A percentile compares a stretch with the other conserved stretches of the same genome.
These are phyloP conservation scores for Tolypocladium tundrense DNA, from an alignment of 2,329 filamentous ascomycete genomes.

Conservation along the genomic window DNA sequence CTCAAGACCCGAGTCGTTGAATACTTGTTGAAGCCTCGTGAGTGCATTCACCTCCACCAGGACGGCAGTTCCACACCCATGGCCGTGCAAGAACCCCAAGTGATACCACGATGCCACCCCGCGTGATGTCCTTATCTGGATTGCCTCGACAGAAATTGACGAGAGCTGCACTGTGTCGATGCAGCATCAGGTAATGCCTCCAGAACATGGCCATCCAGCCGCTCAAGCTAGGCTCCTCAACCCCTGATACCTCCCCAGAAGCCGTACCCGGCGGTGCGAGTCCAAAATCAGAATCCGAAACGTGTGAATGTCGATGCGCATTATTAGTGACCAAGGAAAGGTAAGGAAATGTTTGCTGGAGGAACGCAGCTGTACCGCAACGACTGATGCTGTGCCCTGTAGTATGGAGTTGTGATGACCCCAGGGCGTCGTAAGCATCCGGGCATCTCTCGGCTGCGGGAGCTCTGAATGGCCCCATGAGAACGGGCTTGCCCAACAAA, in stretches of 20 bases:
- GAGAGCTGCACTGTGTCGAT: not conserved
- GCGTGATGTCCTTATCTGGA: not conserved
- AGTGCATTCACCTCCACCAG: not conserved
- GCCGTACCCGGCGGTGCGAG: constrained; percentile 14
- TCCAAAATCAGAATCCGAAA: constrained; percentile 12
- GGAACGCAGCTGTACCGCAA: constrained; percentile 27
- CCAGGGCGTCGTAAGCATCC: constrained; percentile 2
- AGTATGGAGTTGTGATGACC: not conserved
- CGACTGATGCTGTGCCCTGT: constrained; percentile 15
- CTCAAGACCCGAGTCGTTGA: not conserved
- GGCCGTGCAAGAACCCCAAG: not conserved
- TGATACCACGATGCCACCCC: not conserved
- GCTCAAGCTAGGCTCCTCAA: constrained; percentile 1
- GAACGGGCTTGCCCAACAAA: not conserved
- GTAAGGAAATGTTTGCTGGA: constrained; percentile 16
- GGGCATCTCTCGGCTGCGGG: constrained; percentile 3
- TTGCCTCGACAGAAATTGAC: not conserved
- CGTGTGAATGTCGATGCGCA: constrained; percentile 6
- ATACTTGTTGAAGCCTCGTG: not conserved
- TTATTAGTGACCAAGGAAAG: constrained; percentile 17
- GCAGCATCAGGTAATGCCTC: not conserved
- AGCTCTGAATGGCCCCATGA: constrained; percentile 2
- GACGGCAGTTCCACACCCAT: not conserved
- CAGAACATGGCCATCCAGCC: not conserved
- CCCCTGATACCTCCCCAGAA: constrained; percentile 25